These are phyloP conservation scores for Dothistroma septosporum DNA, from an alignment of 2,329 filamentous ascomycete species.

Conservation along the genomic window DNA sequence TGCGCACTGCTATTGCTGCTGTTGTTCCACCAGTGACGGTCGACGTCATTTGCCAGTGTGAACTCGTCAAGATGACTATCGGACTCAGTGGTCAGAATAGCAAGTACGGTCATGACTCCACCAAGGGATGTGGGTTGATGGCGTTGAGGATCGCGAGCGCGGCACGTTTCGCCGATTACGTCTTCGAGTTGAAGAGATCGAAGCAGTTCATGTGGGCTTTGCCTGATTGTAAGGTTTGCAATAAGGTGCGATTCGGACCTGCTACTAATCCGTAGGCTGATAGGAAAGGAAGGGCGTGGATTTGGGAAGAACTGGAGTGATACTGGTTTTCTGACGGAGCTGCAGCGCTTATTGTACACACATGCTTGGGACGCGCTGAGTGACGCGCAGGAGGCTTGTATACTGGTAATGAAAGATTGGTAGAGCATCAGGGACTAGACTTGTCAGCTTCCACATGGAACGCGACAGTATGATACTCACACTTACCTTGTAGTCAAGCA, in stretches of 20 bases:
- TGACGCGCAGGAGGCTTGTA: too few species aligned
- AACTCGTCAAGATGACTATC: conserved; percentile 3
- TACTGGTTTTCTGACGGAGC: too few species aligned
- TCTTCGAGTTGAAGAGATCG: conserved; percentile 15
- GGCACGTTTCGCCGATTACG: conserved; percentile 14
- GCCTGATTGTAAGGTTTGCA: conserved; percentile 10
- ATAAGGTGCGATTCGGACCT: not conserved
- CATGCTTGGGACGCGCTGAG: too few species aligned
- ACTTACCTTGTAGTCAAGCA: not conserved
- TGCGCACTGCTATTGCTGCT: not conserved
- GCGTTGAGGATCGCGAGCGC: conserved; percentile 7
- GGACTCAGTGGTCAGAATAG: not conserved
- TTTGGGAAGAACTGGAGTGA: too few species aligned
- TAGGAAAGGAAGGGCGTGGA: too few species aligned
- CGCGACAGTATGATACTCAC: not conserved
- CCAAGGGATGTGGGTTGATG: not conserved
- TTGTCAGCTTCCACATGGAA: not conserved
- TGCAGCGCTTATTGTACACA: too few species aligned
- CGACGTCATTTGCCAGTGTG: conserved; percentile 12
- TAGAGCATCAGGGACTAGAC: not conserved
- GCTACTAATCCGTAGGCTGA: too few species aligned
- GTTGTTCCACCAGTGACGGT: not conserved
- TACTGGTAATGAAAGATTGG: not conserved
- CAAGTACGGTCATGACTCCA: not conserved
- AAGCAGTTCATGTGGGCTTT: conserved; percentile 12